These are phyloP conservation scores for Neonothopanus nambi DNA, from an alignment of 1,284 basidiomycete genomes.

Conservation along the genomic window DNA sequence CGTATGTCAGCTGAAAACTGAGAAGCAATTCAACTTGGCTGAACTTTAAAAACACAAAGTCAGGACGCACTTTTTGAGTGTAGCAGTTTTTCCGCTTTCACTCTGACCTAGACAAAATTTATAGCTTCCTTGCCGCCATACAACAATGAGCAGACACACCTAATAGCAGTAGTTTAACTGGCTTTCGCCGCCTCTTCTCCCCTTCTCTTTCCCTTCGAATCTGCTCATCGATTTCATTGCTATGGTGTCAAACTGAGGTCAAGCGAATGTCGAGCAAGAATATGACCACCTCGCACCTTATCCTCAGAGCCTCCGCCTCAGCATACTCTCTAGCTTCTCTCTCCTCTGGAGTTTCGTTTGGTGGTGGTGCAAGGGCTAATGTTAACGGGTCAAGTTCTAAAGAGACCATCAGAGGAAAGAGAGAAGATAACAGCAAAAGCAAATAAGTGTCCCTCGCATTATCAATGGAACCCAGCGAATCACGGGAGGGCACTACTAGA, in stretches of 20 bases:
- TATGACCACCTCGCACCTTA: slow-evolving; percentile 22
- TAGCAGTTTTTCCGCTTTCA: slow-evolving; percentile 61
- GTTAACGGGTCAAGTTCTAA: slow-evolving; percentile 59
- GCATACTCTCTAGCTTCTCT: slow-evolving; percentile 50
- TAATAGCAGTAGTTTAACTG: slow-evolving; percentile 61
- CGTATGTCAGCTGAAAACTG: slow-evolving; percentile 76
- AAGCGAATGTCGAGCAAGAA: background rate
- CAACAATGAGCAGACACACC: slow-evolving; percentile 33
- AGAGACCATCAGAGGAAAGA: slow-evolving; percentile 10
- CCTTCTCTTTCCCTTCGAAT: slow-evolving; percentile 53
- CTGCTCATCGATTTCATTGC: slow-evolving; percentile 70
- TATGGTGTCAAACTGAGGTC: slow-evolving; percentile 28
- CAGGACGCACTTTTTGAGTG: slow-evolving; percentile 33
- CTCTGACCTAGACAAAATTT: slow-evolving; percentile 53
- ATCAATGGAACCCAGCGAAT: slow-evolving; percentile 7
- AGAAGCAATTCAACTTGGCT: slow-evolving; percentile 13
- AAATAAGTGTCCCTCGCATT: slow-evolving; percentile 10
- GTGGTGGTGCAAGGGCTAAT: slow-evolving; percentile 55
- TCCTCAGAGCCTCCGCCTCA: slow-evolving; percentile 59
- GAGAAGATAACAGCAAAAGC: slow-evolving; percentile 1
- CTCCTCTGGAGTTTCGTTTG: slow-evolving; percentile 54
- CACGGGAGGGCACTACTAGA: slow-evolving; percentile 10
- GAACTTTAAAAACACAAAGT: background rate
- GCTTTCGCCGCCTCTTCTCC: slow-evolving; percentile 55
- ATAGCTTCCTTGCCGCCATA: background rate